Base-by-base conservation (phyloP, 2,329 filamentous ascomycete genomes). In the Ceratocystis variospora region DNA sequence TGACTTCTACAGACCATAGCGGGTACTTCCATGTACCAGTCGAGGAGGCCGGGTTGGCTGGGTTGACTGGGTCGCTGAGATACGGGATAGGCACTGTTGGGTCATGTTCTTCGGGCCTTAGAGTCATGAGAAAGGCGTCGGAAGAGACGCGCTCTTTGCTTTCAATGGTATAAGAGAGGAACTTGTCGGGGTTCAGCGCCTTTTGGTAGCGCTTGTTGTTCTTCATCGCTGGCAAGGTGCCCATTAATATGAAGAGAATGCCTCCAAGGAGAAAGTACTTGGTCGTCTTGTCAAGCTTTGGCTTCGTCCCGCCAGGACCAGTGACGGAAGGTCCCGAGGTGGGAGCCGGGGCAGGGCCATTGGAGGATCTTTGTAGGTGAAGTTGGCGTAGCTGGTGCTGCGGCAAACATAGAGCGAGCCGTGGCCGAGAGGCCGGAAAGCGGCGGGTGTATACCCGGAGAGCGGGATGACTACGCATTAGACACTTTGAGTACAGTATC, bases 1-100 rank as follows among this genome's bases (percentile, higher is more conserved):
- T 96, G 73, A 96, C 85, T 77, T 96, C 88, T 44, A 97, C 87
- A 69, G 87, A 91, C 88, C 90, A 96, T 53, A 95, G 80, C 3
- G 88, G 87, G 66, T 83, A 70, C 10, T 70, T 70, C 76, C 76
- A 76, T 69, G 67, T 53, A 17, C 68, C 66, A 2, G 71, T 68
- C n/a, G 68, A 46, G 25, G 70, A 68, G 19, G 55, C 70, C 31
- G 46, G 67, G 8, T 50, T 48, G 67, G 25, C 19, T 55, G 68
- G 46, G 61, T 57, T 37, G 3, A 55, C 37, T 46, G 63, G 63
- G 19, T 64, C 44, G 50, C 61, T 28, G 10, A 68, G 57, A 46
- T 68, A 68, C 5, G 73, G 70, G 62, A 73, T 72, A 0, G 70
- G 71, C 1, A 69, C 59, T n/a, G 61, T 48, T 3, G 66, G 37